Base-by-base conservation (phyloP, 1,284 basidiomycete genomes). In the Cryptococcus sp. region DNA sequence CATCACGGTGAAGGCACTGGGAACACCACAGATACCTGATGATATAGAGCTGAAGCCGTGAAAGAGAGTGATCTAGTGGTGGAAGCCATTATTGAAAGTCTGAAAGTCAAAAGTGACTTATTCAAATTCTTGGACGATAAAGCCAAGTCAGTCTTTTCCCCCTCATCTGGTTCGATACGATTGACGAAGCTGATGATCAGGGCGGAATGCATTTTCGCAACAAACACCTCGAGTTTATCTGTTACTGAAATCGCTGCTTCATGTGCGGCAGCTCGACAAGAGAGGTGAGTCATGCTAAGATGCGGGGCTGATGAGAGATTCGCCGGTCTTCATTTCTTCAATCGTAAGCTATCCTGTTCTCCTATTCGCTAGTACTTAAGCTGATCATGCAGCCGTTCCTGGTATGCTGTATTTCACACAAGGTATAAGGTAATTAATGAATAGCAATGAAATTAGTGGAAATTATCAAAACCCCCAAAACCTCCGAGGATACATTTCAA, bases 381-480 rank as follows among this genome's bases (percentile, higher is more conserved):
- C 39, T 49, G 14, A 43, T 28, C 28, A 22, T 18, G 10, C 48
- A 66, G 64, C 70, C 43, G 72, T 74, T 14, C 74, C 72, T 36
- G 64, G 65, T 68, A 45, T 45, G 59, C n/a, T n/a, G n/a, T n/a
- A 47, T 14, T 11, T 2, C 34, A 16, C 11, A 5, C 11, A 11
- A 28, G 4, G 5, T 28, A 28, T 28, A 4, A 28, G 28, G 28
- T 44, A 14, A 31, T 49, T 56, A 19, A 59, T 22, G 3, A 66
- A 71, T 21, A 58, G 78, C 79, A 56, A 82, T 82, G 81, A 81
- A 81, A 67, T 75, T 79, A 34, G 79, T 82, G 46, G 81, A 82
- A 70, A 74, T 82, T 53, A 77, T 82, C 52, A 72, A 75, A 43
- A 80, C 79, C 21, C 56, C 65, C 31, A 56, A 78, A 50, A 82